Evolutionary conservation across 768 basidiomycete species (phyloP).

Genomic region (Agrocybe praecox): DNA sequence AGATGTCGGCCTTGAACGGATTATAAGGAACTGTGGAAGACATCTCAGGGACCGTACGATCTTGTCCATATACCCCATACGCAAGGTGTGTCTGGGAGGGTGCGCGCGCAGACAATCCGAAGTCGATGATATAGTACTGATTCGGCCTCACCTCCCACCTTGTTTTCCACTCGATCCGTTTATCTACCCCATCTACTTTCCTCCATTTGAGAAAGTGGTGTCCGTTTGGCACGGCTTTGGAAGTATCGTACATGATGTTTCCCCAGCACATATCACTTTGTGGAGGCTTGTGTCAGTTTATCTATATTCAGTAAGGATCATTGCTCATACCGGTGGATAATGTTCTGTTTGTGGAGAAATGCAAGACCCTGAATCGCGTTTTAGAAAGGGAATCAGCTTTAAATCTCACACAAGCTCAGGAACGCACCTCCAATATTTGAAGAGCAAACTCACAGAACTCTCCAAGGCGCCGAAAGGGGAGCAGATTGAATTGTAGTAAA

Average conservation of each 20-base stretch:
- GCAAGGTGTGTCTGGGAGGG: background rate
- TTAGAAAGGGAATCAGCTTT: no score
- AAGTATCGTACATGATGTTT: background rate
- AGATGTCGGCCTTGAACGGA: background rate
- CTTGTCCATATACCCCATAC: background rate
- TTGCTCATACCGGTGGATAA: background rate
- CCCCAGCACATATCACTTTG: background rate
- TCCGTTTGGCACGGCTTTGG: background rate
- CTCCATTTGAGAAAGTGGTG: background rate
- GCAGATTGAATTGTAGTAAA: background rate
- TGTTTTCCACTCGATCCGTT: background rate
- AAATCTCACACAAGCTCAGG: no score
- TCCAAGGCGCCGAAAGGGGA: slow-evolving; percentile 11
- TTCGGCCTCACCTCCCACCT: background rate
- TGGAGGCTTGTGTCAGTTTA: no score
- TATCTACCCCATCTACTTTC: background rate
- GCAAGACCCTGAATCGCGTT: background rate
- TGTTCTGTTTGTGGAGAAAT: background rate
- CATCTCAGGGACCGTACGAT: background rate
- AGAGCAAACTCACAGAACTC: slow-evolving; percentile 11
- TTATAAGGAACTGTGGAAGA: background rate
- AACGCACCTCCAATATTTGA: slow-evolving; percentile 11
- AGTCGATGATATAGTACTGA: background rate
- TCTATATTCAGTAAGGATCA: no score
- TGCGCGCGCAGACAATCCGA: background rate